Evolutionary conservation across 1,284 basidiomycete species (phyloP).

Genomic region (Malassezia vespertilionis): DNA sequence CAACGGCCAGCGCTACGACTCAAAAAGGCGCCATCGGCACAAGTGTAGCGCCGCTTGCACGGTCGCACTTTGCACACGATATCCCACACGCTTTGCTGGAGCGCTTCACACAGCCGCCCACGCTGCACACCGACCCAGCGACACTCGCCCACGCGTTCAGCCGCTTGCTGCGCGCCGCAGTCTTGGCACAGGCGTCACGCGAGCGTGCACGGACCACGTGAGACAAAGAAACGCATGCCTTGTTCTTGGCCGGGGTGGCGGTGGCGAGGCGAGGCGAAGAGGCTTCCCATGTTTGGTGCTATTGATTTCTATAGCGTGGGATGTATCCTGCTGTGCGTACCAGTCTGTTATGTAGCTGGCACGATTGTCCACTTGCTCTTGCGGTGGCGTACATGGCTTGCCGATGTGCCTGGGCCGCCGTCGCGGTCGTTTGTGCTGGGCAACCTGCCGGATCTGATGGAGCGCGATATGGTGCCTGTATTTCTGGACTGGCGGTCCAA

Average conservation of each 20-base stretch:
- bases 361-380: not conserved
- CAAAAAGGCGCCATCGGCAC: conserved; percentile 3
- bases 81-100: not conserved
- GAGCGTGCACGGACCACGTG: conserved; percentile 3
- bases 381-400: conserved; percentile 12
- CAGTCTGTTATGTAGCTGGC: not conserved
- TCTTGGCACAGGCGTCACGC: not conserved
- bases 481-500: conserved; percentile 3
- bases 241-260: too few relatives aligned
- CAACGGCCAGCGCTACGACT: not conserved
- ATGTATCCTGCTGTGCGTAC: not conserved
- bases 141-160: not conserved
- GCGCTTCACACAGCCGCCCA: not conserved
- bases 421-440: conserved; percentile 5
- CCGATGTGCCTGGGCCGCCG: conserved; percentile 11
- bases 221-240: conserved; percentile 1
- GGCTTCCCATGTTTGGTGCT: not conserved
- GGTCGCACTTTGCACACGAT: not conserved
- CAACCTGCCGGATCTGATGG: conserved; percentile 3
- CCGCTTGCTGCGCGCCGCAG: not conserved
- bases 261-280: too few relatives aligned
- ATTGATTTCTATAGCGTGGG: not conserved
- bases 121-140: not conserved
- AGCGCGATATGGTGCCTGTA: conserved; percentile 5
- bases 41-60: not conserved